Percentiles rank a stretch among this genome's conserved stretches.
Evolutionary conservation across 2,329 filamentous ascomycete genomes (phyloP).

Genomic region (Claviceps arundinis): DNA sequence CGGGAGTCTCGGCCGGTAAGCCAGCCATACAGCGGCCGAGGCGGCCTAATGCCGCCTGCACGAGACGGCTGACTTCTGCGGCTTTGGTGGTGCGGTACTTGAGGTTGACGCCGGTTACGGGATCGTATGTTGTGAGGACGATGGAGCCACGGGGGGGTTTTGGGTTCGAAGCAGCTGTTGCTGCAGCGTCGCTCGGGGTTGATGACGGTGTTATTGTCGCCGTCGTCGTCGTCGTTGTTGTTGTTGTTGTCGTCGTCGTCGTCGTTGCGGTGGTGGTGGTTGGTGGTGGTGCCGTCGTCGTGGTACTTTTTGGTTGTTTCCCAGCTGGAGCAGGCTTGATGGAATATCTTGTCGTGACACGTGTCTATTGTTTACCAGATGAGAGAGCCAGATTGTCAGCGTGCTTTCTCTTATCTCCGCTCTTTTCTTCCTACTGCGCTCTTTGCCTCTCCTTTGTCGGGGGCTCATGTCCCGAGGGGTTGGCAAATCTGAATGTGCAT

Average conservation of each 20-base stretch:
- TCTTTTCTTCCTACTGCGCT: neutral
- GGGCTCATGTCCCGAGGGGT: too few species aligned
- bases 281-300: neutral
- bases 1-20: constrained; percentile 27
- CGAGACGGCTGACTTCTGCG: constrained; percentile 73
- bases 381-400: constrained; percentile 4
- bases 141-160: constrained; percentile 54
- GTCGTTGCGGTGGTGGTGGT: neutral
- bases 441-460: neutral
- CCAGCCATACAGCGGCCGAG: constrained; percentile 58
- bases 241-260: neutral
- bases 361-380: constrained; percentile 43
- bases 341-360: constrained; percentile 86
- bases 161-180: constrained; percentile 12
- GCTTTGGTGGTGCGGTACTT: constrained; percentile 90
- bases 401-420: neutral
- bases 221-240: neutral
- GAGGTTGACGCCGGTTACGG: constrained; percentile 64
- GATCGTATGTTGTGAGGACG: constrained; percentile 81
- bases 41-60: constrained; percentile 56
- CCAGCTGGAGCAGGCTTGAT: constrained; percentile 36
- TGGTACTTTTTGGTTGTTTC: constrained; percentile 14
- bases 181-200: constrained; percentile 12
- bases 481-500: too few species aligned
- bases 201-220: neutral